Base-by-base conservation (phyloP, 768 basidiomycete genomes). In the Lenzites betulinus region DNA sequence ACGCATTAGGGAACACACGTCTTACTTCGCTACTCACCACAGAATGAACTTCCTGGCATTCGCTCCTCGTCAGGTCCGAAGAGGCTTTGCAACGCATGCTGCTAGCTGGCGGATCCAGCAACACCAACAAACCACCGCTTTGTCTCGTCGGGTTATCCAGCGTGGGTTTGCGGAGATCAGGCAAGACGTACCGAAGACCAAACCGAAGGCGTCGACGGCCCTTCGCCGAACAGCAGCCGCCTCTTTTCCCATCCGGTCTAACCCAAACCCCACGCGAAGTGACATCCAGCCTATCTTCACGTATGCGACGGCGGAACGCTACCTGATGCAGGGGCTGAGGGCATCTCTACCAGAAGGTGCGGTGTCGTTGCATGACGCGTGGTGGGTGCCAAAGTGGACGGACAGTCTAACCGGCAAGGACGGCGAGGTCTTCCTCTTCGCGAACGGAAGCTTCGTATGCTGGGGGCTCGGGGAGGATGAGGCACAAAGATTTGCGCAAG, bases 401-500 rank as follows among this genome's bases (percentile, higher is more conserved):
- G 65, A 67, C 51, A 83, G 82, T 0, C 70, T 76, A 22, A 70
- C 77, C 23, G 84, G 78, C 20, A 75, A 76, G 58, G 80, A 85
- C 56, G 94, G 93, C 16, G 95, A 97, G 71, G 77, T 94, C 12
- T 96, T 95, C 71, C 81, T 97, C 13, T 97, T 97, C 71, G 80
- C 83, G 20, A 93, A 92, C 64, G 94, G 94, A 2, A 91, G 85
- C 65, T 88, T 93, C 59, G 95, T 97, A 7, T 93, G 87, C 66
- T 97, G 94, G 94, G 93, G 93, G 6, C 74, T 95, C 54, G 83
- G 79, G 15, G 92, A 95, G 72, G 79, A 80, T 9, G 90, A 90
- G 39, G 94, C 90, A 2, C 79, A 77, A 60, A 76, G 74, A 48
- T 95, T 95, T 71, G 81, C 85, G 23, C 71, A 75, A 25, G 80